These are phyloP conservation scores for Talaromyces liani DNA, from an alignment of 495 filamentous ascomycete species.

Conservation along the genomic window DNA sequence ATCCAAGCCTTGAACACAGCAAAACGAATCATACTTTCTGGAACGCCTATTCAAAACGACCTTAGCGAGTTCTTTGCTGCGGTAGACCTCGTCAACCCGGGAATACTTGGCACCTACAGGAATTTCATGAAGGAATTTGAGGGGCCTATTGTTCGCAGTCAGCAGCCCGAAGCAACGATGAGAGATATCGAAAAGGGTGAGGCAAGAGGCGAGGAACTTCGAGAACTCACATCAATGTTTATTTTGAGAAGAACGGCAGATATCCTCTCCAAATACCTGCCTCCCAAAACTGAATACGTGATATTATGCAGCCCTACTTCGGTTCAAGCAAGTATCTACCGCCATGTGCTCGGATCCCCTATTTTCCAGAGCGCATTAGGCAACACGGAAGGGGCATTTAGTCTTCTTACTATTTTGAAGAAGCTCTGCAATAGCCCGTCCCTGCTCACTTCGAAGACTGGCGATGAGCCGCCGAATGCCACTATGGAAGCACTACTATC, in stretches of 20 bases:
- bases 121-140: slow-evolving; percentile 71
- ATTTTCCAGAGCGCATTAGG: slow-evolving; percentile 59
- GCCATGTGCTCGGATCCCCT: slow-evolving; percentile 60
- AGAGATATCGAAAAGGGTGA: slow-evolving; percentile 71
- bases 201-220: slow-evolving; percentile 59
- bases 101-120: slow-evolving; percentile 58
- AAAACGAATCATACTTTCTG: slow-evolving; percentile 63
- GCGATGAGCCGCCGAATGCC: slow-evolving; percentile 25
- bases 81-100: slow-evolving; percentile 76
- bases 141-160: slow-evolving; percentile 60
- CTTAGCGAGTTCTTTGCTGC: slow-evolving; percentile 71
- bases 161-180: slow-evolving; percentile 60
- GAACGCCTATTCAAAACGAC: slow-evolving; percentile 77
- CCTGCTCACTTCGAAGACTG: slow-evolving; percentile 45
- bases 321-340: slow-evolving; percentile 63
- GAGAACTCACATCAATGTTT: slow-evolving; percentile 60
- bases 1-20: slow-evolving; percentile 65
- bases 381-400: slow-evolving; percentile 59
- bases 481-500: slow-evolving; percentile 45
- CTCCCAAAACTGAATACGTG: slow-evolving; percentile 72
- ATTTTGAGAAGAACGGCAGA: slow-evolving; percentile 74
- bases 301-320: slow-evolving; percentile 67
- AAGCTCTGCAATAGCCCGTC: slow-evolving; percentile 78
- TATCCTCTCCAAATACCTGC: slow-evolving; percentile 63
- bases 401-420: slow-evolving; percentile 73